Conservation (phyloP, 176 grass and related monocot species). For the Olyra latifolia region DNA sequence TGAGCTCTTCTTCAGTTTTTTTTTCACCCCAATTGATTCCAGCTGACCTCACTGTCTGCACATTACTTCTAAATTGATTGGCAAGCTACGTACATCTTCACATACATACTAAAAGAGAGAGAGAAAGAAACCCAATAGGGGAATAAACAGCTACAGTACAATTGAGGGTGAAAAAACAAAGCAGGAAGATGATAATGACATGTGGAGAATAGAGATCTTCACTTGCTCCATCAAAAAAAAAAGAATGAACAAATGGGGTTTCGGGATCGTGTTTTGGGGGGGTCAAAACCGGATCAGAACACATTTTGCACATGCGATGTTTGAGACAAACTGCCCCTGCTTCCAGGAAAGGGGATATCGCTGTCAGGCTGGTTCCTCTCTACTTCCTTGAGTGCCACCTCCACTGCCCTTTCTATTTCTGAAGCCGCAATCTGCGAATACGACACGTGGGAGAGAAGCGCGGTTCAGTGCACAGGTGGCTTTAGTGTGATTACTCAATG, state of each 20-base stretch:
- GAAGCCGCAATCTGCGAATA: constrained; percentile 54
- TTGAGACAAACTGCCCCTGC: constrained; percentile 27
- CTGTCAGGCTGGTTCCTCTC: constrained; percentile 40
- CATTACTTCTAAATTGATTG: background rate
- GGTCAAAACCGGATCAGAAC: constrained; percentile 2
- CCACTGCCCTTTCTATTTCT: constrained; percentile 64
- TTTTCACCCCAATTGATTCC: background rate
- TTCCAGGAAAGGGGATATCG: constrained; percentile 36
- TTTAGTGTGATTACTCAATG: background rate
- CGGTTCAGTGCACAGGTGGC: background rate
- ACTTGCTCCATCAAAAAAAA: constrained; percentile 18
- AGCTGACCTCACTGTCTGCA: background rate
- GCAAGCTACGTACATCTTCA: background rate
- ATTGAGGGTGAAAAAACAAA: background rate
- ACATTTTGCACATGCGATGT: constrained; percentile 49
- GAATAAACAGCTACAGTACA: background rate
- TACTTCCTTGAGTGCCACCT: constrained; percentile 54
- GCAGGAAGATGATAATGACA: background rate
- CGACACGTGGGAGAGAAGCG: background rate
- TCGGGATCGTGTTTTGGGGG: background rate
- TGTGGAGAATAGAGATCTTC: background rate
- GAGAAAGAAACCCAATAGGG: background rate
- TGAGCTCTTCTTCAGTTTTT: background rate
- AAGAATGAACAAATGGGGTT: constrained; percentile 10
- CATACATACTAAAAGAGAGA: background rate